Base-by-base conservation (phyloP, 305 asterid genomes). In the Rubia balearica region DNA sequence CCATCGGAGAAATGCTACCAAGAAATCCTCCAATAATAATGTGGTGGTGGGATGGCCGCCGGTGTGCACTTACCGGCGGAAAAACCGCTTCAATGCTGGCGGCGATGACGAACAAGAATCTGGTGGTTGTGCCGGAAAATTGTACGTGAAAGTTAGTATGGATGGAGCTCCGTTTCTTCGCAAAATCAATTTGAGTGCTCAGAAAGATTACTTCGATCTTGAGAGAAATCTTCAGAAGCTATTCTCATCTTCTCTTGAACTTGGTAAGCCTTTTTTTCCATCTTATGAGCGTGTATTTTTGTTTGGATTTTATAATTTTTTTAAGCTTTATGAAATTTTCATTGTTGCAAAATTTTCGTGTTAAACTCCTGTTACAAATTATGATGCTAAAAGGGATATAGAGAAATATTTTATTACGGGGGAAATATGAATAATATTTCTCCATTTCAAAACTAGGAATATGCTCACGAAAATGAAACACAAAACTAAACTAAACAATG, bases 1-100 rank as follows among this genome's bases (percentile, higher is more conserved):
- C 2, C 36, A 21, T 17, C 40, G 4, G 22, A 17, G 22, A 59
- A 24, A n/a, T 53, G 1, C 59, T 1, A 53, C 59, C 24, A 6
- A 41, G 67, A 30, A 59, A 8, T 21, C 9, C 14, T 51, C 46
- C 7, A 71, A 60, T 21, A 27, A 60, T 16, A 13, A 60, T 4
- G 65, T 22, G 68, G 87, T 85, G 68, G 95, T 89, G 74, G 98
- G 98, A 48, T 92, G 98, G 98, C 98, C 98, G 38, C 98, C 97
- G 66, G 96, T 92, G 49, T 67, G 93, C 63, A 74, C 84, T 0
- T 87, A 72, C 71, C 72, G 98, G 66, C 72, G 84, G 79, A 92
- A 71, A 76, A 90, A 62, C 21, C 75, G 80, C 71, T 75, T 71
- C 12, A 65, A 68, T 30, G 79, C 51, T 10, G 61, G 46, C 16